Base-by-base conservation (phyloP, 2,329 filamentous ascomycete species). In the Cercospora beticola region DNA sequence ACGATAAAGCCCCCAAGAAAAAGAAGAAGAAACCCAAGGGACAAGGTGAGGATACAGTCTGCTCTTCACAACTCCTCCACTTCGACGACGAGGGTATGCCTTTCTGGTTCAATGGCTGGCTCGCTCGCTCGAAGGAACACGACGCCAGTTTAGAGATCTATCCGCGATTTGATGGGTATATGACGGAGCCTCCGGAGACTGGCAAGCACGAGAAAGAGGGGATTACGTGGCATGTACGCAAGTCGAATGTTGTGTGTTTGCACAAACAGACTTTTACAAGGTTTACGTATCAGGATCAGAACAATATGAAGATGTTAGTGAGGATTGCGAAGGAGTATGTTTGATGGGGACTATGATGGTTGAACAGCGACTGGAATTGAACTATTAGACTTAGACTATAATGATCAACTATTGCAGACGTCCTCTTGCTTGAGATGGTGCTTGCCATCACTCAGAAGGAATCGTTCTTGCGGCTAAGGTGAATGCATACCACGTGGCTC, bases 41-140 rank as follows among this genome's bases (percentile, higher is more conserved):
- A 7, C 31, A 64, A 14, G 31, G 43, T 21, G 46, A n/a, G 7
- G 46, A 61, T 63, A 80, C 77, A 2, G 80, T 84, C 60, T 83
- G 82, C 72, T 78, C 81, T 0, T 81, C 82, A 0, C 83, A 84
- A 69, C 78, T 84, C 5, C 77, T 84, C 2, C 82, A 84, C 69
- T 76, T 84, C 8, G 81, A 81, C 64, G 56, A 74, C 10, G 30
- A 64, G 10, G 81, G 79, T 21, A 79, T 74, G 62, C 82, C 82
- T 0, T 74, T 84, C 4, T 83, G 82, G 82, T 83, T 83, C 77
- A 84, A 83, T 68, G 82, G 82, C 64, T 83, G 82, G 81, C 73
- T 81, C 16, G 52, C 52, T 10, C 52, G 52, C 14, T 56, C 52
- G 5, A 56, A 56, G 6, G 2, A 56, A 26, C 10, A 23, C 14